A percentile compares a stretch with the other conserved stretches of the same genome.
Conservation (phyloP, 352 stramenopile species). For the Aphanomyces invadans region DNA sequence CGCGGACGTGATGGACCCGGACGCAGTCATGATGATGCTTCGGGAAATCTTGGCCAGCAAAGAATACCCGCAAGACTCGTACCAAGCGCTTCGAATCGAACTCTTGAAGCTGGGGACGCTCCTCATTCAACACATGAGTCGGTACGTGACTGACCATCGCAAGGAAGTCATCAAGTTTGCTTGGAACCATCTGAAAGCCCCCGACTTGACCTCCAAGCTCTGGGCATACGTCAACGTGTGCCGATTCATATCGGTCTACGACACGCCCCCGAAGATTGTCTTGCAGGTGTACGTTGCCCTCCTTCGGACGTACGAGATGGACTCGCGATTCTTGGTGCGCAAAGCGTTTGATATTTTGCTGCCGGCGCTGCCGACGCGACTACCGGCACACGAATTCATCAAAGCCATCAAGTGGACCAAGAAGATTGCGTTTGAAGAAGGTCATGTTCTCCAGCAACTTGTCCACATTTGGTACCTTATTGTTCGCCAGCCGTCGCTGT, state of each 20-base stretch:
- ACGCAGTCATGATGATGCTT: conserved; percentile 85
- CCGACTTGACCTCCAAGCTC: conserved; percentile 92
- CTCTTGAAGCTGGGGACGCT: conserved; percentile 93
- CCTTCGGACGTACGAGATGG: conserved; percentile 90
- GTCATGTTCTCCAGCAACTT: conserved; percentile 90
- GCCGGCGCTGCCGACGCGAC: conserved; percentile 81
- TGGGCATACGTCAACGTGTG: conserved; percentile 97
- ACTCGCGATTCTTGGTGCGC: conserved; percentile 91
- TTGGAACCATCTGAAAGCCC: conserved; percentile 94
- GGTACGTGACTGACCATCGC: conserved; percentile 87
- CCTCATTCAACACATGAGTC: conserved; percentile 93
- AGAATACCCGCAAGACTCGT: conserved; percentile 56
- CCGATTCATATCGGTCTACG: conserved; percentile 93
- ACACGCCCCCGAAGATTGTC: conserved; percentile 95
- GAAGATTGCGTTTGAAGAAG: conserved; percentile 97
- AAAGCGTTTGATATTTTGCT: conserved; percentile 94
- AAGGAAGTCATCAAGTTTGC: conserved; percentile 99
- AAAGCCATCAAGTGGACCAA: conserved; percentile 96
- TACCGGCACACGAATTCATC: conserved; percentile 91
- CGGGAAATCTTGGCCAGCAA: conserved; percentile 83
- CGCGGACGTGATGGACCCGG: conserved; percentile 75
- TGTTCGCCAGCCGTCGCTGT: conserved; percentile 90
- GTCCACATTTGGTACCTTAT: conserved; percentile 98
- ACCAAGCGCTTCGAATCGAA: conserved; percentile 81
- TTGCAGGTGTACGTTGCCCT: conserved; percentile 95